Evolutionary conservation across 1,284 basidiomycete genomes (phyloP).

Genomic region (Laetiporus sulphureus): DNA sequence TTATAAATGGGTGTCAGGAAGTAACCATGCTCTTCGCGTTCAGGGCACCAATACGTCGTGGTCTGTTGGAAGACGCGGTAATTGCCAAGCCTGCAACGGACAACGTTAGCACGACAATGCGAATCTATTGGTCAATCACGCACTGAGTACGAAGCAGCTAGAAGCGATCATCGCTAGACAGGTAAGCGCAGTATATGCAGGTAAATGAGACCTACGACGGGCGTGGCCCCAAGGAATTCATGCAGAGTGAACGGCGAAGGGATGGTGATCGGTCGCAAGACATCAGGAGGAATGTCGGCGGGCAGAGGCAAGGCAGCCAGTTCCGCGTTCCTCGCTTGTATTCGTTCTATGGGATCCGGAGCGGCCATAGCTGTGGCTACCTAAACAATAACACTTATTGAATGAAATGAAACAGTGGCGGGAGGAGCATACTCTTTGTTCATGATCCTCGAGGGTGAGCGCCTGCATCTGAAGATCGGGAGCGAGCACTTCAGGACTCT

Average conservation of each 20-base stretch:
- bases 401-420: no score
- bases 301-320: slow-evolving; percentile 58
- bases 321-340: slow-evolving; percentile 45
- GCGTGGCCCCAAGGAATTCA: slow-evolving; percentile 58
- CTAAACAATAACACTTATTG: no score
- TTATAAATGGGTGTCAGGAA: slow-evolving; percentile 65
- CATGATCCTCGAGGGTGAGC: neutral
- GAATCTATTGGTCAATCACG: slow-evolving; percentile 16
- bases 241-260: slow-evolving; percentile 56
- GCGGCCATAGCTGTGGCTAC: no score
- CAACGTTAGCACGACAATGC: slow-evolving; percentile 8
- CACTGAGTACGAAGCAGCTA: slow-evolving; percentile 42
- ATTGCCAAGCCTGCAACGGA: slow-evolving; percentile 44
- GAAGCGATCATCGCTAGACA: neutral
- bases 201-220: slow-evolving; percentile 39
- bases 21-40: slow-evolving; percentile 74
- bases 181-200: neutral
- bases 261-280: slow-evolving; percentile 58
- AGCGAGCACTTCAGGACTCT: no score
- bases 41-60: slow-evolving; percentile 70
- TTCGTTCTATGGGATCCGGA: slow-evolving; percentile 39
- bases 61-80: slow-evolving; percentile 59
- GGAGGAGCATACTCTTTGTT: neutral
- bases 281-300: slow-evolving; percentile 50
- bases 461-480: neutral